Evolutionary conservation across 1,284 basidiomycete species (phyloP), one percentile per base, ranked within the genome.

Genomic region (Cystobasidiaceae sp.): DNA sequence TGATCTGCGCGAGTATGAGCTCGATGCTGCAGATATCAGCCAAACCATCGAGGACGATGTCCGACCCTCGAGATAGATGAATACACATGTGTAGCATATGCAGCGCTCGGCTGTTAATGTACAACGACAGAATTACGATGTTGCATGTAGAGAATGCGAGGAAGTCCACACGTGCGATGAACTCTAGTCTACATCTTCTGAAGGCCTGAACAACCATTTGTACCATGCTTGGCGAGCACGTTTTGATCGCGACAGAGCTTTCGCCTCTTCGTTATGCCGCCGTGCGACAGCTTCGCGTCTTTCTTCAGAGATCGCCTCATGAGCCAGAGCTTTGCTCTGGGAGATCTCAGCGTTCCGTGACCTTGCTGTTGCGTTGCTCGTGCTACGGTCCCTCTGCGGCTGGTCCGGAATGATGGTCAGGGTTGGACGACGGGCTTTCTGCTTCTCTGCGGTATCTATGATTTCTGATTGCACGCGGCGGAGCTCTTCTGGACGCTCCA

Each of bases 401-500:
- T n/a, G 39, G 13, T 23, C 11, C 25, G 34, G 33, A 9, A 33
- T 13, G 7, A 32, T 51, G 8, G 41, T 28, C 9, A 25, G 30
- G n/a, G 56, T 39, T 2, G 61, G 45, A 23, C 51, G 61, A 30
- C 52, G 37, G 11, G 49, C 51, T 7, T 28, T 49, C 23, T 21
- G 39, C 52, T 50, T 64, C 23, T 64, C 61, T 3, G 43, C 33
- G 5, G 61, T 23, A 37, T 64, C 61, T n/a, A 64, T 17, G 21
- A 64, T 64, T 19, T 64, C 61, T n/a, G 61, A 64, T 4, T 41
- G 30, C 11, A 48, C 61, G 27, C 61, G 30, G 21, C 61, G 61
- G 3, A 64, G 21, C 13, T 56, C 37, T 8, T 27, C 7, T 43
- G 17, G 25, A 15, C 23, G 32, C 11, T 28, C 11, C 21, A 17